These are phyloP conservation scores for Millerago galiae DNA, from an alignment of 805 yeast species.

Conservation along the genomic window DNA sequence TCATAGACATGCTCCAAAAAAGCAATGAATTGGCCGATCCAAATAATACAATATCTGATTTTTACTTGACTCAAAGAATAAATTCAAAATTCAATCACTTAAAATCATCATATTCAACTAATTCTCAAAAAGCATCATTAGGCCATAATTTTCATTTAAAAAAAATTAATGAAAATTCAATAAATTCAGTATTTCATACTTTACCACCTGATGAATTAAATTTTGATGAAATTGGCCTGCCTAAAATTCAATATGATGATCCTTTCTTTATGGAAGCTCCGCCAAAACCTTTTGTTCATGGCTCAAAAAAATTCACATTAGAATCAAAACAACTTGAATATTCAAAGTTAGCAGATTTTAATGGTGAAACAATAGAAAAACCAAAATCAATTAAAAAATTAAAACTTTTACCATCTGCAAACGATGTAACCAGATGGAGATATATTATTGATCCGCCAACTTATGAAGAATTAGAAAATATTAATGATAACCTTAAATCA, in stretches of 20 bases:
- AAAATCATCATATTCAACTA: neutral
- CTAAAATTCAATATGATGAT: constrained; percentile 48
- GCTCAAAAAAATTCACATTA: constrained; percentile 55
- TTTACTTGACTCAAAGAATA: constrained; percentile 9
- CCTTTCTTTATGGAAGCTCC: constrained; percentile 54
- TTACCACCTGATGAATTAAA: constrained; percentile 25
- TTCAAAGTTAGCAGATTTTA: constrained; percentile 24
- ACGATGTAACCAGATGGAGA: constrained; percentile 33
- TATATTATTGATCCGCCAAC: constrained; percentile 46
- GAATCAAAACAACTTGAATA: constrained; percentile 32
- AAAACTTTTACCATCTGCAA: neutral
- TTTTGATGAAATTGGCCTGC: constrained; percentile 40
- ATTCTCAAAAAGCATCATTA: neutral
- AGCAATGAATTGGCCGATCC: neutral
- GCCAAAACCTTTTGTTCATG: constrained; percentile 54
- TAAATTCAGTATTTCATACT: constrained; percentile 6
- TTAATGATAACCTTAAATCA: constrained; percentile 5
- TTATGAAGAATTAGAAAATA: constrained; percentile 25
- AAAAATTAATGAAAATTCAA: neutral
- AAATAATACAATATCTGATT: constrained; percentile 5
- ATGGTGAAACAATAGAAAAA: constrained; percentile 8
- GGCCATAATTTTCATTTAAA: neutral
- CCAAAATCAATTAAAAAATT: neutral
- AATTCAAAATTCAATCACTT: neutral
- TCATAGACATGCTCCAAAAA: neutral